Evolutionary conservation across 2,329 filamentous ascomycete species (phyloP), one percentile per base, ranked within the genome.

Genomic region (Scleromitrula shiraiana): DNA sequence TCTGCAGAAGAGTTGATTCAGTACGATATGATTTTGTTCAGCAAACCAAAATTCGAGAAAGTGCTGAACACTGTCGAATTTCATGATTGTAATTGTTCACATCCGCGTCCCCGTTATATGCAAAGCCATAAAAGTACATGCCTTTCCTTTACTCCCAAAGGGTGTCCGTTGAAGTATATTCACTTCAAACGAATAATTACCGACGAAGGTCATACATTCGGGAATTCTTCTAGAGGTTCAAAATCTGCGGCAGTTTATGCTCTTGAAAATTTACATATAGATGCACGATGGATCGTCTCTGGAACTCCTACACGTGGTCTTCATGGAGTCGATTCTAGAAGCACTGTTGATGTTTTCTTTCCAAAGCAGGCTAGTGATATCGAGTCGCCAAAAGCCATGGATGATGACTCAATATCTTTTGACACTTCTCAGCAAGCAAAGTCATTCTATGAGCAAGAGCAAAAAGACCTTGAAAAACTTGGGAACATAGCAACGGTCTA

Each of bases 121-220:
- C n/a, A n/a, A n/a, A n/a, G n/a, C 24, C 37, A 70, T 23, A 63
- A 61, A 7, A 62, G 65, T 9, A 65, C 71, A 49, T 77, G 71
- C 53, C 66, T 64, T n/a, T 73, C n/a, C n/a, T n/a, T n/a, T n/a
- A 70, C 49, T 59, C 70, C 24, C 41, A 49, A 23, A 37, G 47
- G n/a, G 38, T 85, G 80, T 1, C 77, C 84, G 0, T 66, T 96
- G 15, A 79, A 80, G 32, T 67, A 77, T 7, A 66, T 96, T 3
- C 88, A 88, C 57, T 95, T 91, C 75, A 83, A 95, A 58, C 77
- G 91, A 1, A 82, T 94, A 39, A 90, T 97, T 38, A 84, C 95
- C 15, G 91, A 97, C 55, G 91, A 96, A 71, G 91, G 91, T 0
- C 89, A 96, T 63, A 85, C 78, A 50, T 82, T 95, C 50, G 87